Base-by-base conservation (phyloP, 2,329 filamentous ascomycete species). In the Ceratocystis cacaofunesta region DNA sequence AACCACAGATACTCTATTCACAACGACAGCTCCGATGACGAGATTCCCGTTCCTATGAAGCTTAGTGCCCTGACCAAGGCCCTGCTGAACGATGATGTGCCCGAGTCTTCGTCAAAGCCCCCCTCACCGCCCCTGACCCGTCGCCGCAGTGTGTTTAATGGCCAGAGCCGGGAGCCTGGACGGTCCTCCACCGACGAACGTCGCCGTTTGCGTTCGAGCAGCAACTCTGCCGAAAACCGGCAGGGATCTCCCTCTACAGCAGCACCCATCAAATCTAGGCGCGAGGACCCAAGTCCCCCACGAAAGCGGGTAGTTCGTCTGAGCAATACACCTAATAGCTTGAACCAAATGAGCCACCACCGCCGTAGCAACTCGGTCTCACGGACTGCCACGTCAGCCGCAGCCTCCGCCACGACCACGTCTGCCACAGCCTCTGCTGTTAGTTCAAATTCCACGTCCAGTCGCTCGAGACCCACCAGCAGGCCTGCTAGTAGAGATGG, bases 11-110 rank as follows among this genome's bases (percentile, higher is more conserved):
- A 76, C 69, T 76, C 74, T n/a, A 71, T 86, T 74, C 69, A 73
- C 70, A 86, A 89, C 70, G 92, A 96, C 73, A 96, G 90, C 78
- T 96, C 92, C 28, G 92, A 96, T 75, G 92, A 96, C 72, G 92
- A 96, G 75, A 89, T 95, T 32, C 88, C 89, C 17, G 87, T 90
- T 70, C 91, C 91, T 71, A 90, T 94, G 84, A 95, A 94, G 77
- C 88, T 96, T 73, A 96, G 91, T 73, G 91, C 92, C 71, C 83
- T 94, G 70, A 95, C 92, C 61, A 92, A 94, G 73, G 92, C 90
- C 22, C 79, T 96, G 17, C 80, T 96, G 28, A 83, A 84, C 66
- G 84, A 86, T 67, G 82, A 82, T 55, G 80, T 77, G 2, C 80
- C 83, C 7, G 78, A 79, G 68, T 74, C 71, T 61, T 73, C 70